Conservation (phyloP, 306 rosid genomes). For the Trifolium pratense region DNA sequence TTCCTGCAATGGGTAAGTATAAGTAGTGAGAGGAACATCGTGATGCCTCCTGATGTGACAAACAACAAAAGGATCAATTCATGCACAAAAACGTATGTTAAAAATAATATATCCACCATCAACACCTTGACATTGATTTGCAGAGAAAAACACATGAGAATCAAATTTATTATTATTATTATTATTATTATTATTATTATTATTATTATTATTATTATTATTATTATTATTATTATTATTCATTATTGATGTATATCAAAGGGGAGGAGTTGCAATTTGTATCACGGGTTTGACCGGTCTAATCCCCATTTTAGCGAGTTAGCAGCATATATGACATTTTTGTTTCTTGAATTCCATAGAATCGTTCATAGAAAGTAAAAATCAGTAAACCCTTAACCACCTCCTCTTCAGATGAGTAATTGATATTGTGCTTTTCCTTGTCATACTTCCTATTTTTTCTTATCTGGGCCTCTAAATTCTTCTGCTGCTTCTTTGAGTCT, state of each 20-base stretch:
- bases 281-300: neutral
- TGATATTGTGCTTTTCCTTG: conserved; percentile 63
- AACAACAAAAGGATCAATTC: conserved; percentile 28
- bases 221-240: neutral
- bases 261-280: neutral
- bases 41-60: conserved; percentile 21
- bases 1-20: conserved; percentile 62
- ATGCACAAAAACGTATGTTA: conserved; percentile 4
- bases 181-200: neutral
- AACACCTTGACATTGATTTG: conserved; percentile 5
- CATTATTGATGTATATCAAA: neutral
- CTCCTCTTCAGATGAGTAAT: conserved; percentile 74
- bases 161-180: conserved; percentile 9
- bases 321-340: conserved; percentile 5
- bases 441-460: conserved; percentile 73
- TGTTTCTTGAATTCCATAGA: conserved; percentile 30
- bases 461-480: conserved; percentile 59
- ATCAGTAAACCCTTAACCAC: conserved; percentile 56
- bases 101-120: conserved; percentile 17
- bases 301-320: conserved; percentile 16
- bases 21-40: conserved; percentile 25
- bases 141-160: conserved; percentile 15
- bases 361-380: conserved; percentile 13
- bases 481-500: conserved; percentile 81
- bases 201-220: neutral